phyloP scores from a whole-genome alignment of 257 asterid genomes.

The Nicotiana benthamiana region DNA sequence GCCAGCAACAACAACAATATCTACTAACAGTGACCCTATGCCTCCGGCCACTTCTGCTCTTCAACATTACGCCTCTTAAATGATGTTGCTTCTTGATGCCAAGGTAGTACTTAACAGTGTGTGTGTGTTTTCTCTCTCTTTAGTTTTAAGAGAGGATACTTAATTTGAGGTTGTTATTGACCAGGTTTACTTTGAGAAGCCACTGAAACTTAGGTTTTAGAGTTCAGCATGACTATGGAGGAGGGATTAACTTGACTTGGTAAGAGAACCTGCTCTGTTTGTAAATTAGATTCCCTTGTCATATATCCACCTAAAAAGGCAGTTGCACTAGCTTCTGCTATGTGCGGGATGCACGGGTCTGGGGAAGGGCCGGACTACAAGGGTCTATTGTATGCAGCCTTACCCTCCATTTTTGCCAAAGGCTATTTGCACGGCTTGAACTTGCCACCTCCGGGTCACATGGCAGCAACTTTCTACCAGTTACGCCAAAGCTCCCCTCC shows the following conservation, averaged over 20 bases:
- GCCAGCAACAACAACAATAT: neutral
- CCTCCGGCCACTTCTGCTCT: conserved; percentile 7
- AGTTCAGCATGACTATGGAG: conserved; percentile 39
- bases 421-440: no score
- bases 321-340: no score
- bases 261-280: conserved; percentile 18
- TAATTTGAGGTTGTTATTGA: neutral
- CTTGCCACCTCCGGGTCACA: no score
- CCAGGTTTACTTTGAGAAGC: conserved; percentile 61
- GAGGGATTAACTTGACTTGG: conserved; percentile 52
- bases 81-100: conserved; percentile 10
- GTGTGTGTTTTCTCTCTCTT: neutral
- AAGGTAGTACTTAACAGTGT: conserved; percentile 1
- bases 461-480: no score
- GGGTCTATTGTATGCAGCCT: no score
- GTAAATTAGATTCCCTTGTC: neutral
- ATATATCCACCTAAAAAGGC: neutral
- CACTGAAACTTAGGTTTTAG: conserved; percentile 61
- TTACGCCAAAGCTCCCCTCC: no score
- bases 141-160: neutral
- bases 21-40: neutral
- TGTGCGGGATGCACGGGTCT: no score
- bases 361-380: no score
- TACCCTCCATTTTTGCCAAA: no score
- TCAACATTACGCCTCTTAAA: conserved; percentile 10